phyloP scores from a whole-genome alignment of 75 land plant species.

The Selaginella moellendorffii region DNA sequence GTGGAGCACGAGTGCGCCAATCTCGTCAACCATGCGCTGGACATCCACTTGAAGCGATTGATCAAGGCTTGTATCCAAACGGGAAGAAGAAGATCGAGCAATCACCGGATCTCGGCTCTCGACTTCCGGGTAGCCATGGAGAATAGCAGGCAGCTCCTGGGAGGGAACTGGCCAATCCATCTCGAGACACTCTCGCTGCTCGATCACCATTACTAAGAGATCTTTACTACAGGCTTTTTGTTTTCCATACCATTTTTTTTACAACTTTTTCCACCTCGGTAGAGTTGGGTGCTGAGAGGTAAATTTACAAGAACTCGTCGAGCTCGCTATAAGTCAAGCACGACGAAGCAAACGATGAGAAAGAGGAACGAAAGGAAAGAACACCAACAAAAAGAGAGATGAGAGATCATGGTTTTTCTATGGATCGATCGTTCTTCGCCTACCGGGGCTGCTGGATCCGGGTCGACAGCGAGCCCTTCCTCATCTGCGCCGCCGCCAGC shows the following conservation, averaged over 20 bases:
- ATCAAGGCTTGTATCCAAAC: conserved; percentile 32
- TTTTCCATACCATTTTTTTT: background rate
- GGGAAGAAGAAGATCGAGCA: conserved; percentile 16
- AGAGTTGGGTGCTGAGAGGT: no score
- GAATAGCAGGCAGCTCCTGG: conserved; percentile 44
- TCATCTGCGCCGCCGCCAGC: background rate
- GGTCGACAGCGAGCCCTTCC: background rate
- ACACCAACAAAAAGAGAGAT: background rate
- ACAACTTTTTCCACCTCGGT: no score
- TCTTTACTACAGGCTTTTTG: background rate
- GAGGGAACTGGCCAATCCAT: conserved; percentile 45
- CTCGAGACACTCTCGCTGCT: conserved; percentile 49
- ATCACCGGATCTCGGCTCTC: conserved; percentile 28
- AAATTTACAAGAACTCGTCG: no score
- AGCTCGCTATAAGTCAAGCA: no score
- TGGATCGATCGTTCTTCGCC: background rate
- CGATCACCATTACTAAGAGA: background rate
- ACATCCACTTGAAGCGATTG: conserved; percentile 43
- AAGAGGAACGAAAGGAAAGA: no score
- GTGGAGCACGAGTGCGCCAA: conserved; percentile 35
- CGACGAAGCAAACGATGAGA: no score
- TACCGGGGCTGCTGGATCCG: background rate
- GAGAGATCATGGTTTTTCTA: background rate
- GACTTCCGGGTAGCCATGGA: conserved; percentile 65
- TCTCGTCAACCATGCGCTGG: conserved; percentile 44